Evolutionary conservation across 495 filamentous ascomycete genomes (phyloP).

Genomic region (Annulohypoxylon nitens): DNA sequence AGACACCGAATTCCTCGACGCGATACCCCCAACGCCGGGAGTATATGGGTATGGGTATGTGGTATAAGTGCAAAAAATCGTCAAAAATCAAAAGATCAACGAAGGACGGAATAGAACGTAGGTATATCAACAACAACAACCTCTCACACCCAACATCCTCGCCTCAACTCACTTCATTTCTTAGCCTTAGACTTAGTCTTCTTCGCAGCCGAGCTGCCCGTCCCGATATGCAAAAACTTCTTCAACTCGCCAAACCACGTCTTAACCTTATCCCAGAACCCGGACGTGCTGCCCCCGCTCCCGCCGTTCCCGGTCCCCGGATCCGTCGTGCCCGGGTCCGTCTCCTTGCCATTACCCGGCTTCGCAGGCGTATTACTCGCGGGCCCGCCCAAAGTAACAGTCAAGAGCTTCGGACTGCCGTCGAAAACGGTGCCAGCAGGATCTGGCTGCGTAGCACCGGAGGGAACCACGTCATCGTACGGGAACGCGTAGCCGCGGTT

Average conservation of each 20-base stretch:
- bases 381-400: conserved; percentile 73
- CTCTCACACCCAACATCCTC: not conserved
- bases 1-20: conserved; percentile 27
- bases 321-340: conserved; percentile 1
- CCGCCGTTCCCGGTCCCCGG: conserved; percentile 4
- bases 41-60: not conserved
- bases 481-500: conserved; percentile 80
- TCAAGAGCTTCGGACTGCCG: conserved; percentile 67
- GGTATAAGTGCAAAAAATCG: not conserved
- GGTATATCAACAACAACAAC: not conserved
- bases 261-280: conserved; percentile 27
- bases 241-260: conserved; percentile 24
- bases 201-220: not conserved
- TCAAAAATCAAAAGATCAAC: conserved; percentile 7
- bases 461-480: conserved; percentile 79
- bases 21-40: conserved; percentile 7
- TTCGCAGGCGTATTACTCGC: conserved; percentile 52
- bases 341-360: conserved; percentile 30
- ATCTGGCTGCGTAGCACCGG: conserved; percentile 62
- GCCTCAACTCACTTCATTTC: not conserved
- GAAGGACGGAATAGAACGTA: conserved; percentile 20
- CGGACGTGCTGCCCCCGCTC: conserved; percentile 13
- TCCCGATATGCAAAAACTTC: conserved; percentile 33
- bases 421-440: conserved; percentile 75
- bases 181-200: not conserved